A percentile compares a stretch with the other conserved stretches of the same genome.
phyloP scores from a whole-genome alignment of 768 basidiomycete genomes.

The Nidularia pulvinata region DNA sequence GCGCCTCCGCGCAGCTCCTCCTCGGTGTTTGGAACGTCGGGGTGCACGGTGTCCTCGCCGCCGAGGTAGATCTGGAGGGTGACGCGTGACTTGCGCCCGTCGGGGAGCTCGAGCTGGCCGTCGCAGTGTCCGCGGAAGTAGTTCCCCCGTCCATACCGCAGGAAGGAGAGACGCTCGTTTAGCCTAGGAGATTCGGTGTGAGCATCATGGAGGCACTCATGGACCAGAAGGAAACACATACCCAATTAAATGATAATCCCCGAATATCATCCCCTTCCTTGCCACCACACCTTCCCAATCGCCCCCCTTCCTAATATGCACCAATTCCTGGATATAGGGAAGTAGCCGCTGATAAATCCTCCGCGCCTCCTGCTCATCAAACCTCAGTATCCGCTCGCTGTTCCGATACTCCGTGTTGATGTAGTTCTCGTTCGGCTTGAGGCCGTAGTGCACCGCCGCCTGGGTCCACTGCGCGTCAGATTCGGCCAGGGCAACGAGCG shows the following conservation, averaged over 20 bases:
- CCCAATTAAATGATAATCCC: background rate
- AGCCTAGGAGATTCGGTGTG: constrained; percentile 17
- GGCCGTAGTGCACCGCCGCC: constrained; percentile 29
- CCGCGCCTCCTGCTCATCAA: constrained; percentile 27
- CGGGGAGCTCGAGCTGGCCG: constrained; percentile 28
- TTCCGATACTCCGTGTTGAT: constrained; percentile 36
- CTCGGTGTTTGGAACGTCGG: background rate
- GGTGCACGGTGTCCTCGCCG: constrained; percentile 15
- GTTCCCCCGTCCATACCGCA: constrained; percentile 40
- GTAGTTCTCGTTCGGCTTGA: constrained; percentile 19
- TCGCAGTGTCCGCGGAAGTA: constrained; percentile 41
- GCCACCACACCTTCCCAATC: constrained; percentile 31
- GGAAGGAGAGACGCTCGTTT: constrained; percentile 42
- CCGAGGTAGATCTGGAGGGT: constrained; percentile 48
- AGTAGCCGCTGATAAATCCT: constrained; percentile 31
- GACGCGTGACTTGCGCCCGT: constrained; percentile 32
- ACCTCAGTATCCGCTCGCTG: constrained; percentile 34
- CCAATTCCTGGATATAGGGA: constrained; percentile 35
- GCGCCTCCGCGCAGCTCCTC: constrained; percentile 29
- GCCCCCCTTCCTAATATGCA: constrained; percentile 23
- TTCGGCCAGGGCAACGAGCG: constrained; percentile 31
- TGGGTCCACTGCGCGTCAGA: constrained; percentile 31
- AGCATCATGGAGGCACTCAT: too few relatives aligned
- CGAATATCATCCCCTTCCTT: constrained; percentile 9
- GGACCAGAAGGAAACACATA: too few relatives aligned